phyloP scores from a whole-genome alignment of 257 asterid species.

The Apocynum venetum region DNA sequence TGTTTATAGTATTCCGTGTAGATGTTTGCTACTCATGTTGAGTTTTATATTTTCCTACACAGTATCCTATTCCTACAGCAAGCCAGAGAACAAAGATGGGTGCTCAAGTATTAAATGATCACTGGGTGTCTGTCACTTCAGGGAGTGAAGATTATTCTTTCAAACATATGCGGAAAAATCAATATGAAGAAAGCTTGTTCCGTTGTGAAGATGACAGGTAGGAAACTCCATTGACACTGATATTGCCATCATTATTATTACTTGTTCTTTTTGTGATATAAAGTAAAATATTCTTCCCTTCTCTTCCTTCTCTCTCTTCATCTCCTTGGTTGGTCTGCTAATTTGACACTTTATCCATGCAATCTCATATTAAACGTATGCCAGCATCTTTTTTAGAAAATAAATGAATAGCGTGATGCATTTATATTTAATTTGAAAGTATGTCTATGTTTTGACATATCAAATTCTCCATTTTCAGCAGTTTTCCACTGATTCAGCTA shows the following conservation, averaged over 20 bases:
- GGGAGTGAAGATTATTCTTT: conserved; percentile 98
- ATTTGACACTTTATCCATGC: neutral
- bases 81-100: conserved; percentile 74
- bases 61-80: conserved; percentile 82
- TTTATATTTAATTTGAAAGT: neutral
- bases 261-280: conserved; percentile 12
- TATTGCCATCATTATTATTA: conserved; percentile 2
- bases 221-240: conserved; percentile 19
- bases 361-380: neutral
- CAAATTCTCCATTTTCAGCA: neutral
- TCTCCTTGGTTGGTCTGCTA: conserved; percentile 6
- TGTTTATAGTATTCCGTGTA: conserved; percentile 16
- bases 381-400: neutral
- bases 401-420: neutral
- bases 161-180: conserved; percentile 96
- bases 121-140: conserved; percentile 96
- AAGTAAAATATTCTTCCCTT: conserved; percentile 2
- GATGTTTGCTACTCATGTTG: conserved; percentile 24
- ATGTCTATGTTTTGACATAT: neutral
- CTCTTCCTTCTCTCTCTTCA: neutral
- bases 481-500: conserved; percentile 7
- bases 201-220: conserved; percentile 98
- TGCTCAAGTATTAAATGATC: conserved; percentile 73
- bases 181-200: conserved; percentile 93
- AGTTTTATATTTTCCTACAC: conserved; percentile 30